Evolutionary conservation across 768 basidiomycete genomes (phyloP), one percentile per base, ranked within the genome.

Genomic region (Amanita subjunquillea): DNA sequence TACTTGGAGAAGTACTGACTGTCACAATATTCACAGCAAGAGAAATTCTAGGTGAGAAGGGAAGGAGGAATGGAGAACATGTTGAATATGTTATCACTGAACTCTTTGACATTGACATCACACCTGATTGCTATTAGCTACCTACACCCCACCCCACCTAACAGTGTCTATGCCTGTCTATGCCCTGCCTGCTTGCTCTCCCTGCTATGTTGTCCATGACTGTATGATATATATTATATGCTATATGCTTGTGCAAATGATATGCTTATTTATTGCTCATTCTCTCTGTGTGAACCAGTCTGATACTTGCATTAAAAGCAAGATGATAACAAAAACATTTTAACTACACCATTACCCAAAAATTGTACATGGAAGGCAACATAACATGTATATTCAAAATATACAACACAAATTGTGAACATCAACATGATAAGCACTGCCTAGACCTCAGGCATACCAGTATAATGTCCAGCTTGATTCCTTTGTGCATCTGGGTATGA

Each of bases 1-100:
- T 59, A 55, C 61, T 72, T 15, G 67, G 68, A 25, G 45, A 56
- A 1, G 58, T 61, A 37, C 58, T 59, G 15, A 57, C 62, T 2
- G 56, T 61, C 1, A 40, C 45, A 13, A 47, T 67, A 4, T 59
- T 58, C 41, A 48, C 39, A 13, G 62, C 62, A 15, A 54, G 64
- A 50, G 65, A 67, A 42, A 60, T 53, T 25, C 56, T 63, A 13
- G 60, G 58, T 36, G 58, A 57, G 44, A 56, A 55, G 49, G 58
- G 62, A 4, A 50, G 62, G 39, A 60, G 58, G 53, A 62, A 62
- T 46, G 48, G 52, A 5, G 57, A 61, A 3, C 53, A 61, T 51
- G 60, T 64, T 34, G 51, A 55, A 45, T 62, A 63, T 47, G 56
- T 57, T 7, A 58, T 62, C 0, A 32, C 30, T 10, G 59, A 62